Conservation (phyloP, 306 rosid species). For the Gillenia trifoliata region DNA sequence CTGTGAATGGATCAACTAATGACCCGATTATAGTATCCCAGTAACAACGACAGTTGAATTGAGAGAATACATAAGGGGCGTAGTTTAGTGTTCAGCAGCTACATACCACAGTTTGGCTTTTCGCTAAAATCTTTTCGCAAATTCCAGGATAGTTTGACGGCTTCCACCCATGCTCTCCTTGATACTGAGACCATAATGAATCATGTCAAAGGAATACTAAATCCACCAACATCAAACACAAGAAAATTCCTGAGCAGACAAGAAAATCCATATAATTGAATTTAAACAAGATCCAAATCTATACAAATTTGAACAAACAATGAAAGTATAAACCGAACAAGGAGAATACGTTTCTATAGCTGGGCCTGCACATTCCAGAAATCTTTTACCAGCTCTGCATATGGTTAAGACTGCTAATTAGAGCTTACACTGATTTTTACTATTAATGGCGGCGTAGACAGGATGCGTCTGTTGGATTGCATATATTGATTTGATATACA, state of each 20-base stretch:
- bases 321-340: neutral
- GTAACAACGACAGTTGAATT: neutral
- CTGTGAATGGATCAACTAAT: neutral
- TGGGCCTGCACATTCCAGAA: neutral
- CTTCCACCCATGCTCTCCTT: conserved; percentile 93
- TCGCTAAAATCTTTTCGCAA: conserved; percentile 73
- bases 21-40: neutral
- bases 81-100: conserved; percentile 17
- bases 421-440: neutral
- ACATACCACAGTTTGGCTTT: conserved; percentile 96
- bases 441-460: too few species aligned
- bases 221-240: conserved; percentile 6
- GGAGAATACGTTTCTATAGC: neutral
- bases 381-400: neutral
- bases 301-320: neutral
- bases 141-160: conserved; percentile 89
- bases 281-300: neutral
- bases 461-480: too few species aligned
- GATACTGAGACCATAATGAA: conserved; percentile 58
- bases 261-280: neutral
- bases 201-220: neutral
- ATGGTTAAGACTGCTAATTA: neutral
- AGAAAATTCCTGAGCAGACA: neutral
- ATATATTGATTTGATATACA: too few species aligned
- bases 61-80: neutral